These are phyloP conservation scores for Fraxinus paxiana DNA, from an alignment of 305 asterid genomes.

Conservation along the genomic window DNA sequence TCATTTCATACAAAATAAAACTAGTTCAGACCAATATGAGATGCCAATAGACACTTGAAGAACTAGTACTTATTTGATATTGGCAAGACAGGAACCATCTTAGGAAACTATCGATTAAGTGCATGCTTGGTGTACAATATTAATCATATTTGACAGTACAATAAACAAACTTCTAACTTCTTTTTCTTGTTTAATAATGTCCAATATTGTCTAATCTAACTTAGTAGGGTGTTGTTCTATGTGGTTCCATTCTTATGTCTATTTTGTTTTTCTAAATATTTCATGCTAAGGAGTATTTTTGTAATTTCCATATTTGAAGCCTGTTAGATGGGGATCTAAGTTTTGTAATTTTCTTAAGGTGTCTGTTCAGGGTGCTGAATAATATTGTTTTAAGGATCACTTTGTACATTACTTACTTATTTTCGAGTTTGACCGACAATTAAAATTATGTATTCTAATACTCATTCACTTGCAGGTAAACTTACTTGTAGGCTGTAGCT, in stretches of 20 bases:
- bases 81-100: not conserved
- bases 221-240: not conserved
- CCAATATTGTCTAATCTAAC: not conserved
- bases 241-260: not conserved
- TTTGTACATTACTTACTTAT: not conserved
- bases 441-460: not conserved
- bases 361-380: not conserved
- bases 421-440: not conserved
- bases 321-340: not conserved
- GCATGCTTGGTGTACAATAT: not conserved
- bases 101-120: not conserved
- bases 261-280: not conserved
- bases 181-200: not conserved
- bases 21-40: not conserved
- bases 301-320: not conserved
- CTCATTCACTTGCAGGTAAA: not conserved
- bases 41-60: not conserved
- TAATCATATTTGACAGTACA: not conserved
- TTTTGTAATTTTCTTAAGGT: not conserved
- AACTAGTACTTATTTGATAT: not conserved
- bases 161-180: not conserved
- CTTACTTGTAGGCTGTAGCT: not conserved
- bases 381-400: not conserved
- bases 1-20: not conserved
- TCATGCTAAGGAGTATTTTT: not conserved